Evolutionary conservation across 352 stramenopile species (phyloP).

Genomic region (Pseudoperonospora humuli): DNA sequence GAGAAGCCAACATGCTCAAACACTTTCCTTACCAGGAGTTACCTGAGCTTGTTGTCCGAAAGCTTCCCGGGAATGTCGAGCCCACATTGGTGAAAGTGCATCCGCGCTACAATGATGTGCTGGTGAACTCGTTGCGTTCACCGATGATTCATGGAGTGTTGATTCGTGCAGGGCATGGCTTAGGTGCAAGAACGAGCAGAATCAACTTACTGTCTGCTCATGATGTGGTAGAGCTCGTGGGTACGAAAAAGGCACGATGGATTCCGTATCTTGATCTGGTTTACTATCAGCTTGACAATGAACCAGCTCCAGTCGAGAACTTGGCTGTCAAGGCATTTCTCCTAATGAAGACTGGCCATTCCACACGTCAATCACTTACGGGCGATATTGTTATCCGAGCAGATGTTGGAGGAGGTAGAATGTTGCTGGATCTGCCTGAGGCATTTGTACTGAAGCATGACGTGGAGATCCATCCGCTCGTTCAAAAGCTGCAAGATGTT

Average conservation of each 20-base stretch:
- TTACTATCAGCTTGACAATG: conserved; percentile 41
- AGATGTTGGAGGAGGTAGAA: conserved; percentile 35
- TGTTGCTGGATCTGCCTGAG: conserved; percentile 58
- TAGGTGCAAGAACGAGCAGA: conserved; percentile 6
- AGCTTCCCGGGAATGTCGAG: conserved; percentile 31
- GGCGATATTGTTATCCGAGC: conserved; percentile 63
- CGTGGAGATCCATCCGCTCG: conserved; percentile 52
- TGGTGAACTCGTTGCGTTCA: conserved; percentile 55
- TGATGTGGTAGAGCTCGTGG: conserved; percentile 46
- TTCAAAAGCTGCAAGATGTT: conserved; percentile 49
- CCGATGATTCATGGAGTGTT: conserved; percentile 50
- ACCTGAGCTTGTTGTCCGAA: conserved; percentile 43
- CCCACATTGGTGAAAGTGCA: conserved; percentile 35
- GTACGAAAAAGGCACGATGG: conserved; percentile 31
- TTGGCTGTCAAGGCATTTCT: conserved; percentile 34
- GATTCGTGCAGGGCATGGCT: conserved; percentile 24
- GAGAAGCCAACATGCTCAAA: conserved; percentile 41
- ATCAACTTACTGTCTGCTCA: conserved; percentile 42
- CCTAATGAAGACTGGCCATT: conserved; percentile 25
- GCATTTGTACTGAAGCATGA: conserved; percentile 57
- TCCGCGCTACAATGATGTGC: conserved; percentile 53
- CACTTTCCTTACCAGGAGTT: conserved; percentile 62
- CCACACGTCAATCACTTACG: conserved; percentile 9
- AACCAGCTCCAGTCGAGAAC: conserved; percentile 28
- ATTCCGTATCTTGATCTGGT: conserved; percentile 57